Evolutionary conservation across 352 stramenopile genomes (phyloP), one percentile per base, ranked within the genome.

Genomic region (Thraustochytrium sp.): DNA sequence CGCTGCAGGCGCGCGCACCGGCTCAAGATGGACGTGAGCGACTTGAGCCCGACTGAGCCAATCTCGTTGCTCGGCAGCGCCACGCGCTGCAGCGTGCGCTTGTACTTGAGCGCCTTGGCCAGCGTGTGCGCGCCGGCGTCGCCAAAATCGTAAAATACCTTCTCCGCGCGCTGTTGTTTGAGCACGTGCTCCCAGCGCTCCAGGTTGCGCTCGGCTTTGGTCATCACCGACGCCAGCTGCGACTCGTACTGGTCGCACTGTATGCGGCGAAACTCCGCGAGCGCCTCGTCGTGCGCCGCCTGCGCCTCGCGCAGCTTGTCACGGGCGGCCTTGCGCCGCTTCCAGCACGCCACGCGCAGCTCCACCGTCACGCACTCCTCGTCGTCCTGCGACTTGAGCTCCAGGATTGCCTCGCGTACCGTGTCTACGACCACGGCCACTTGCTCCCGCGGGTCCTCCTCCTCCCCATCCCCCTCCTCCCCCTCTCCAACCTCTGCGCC

Each of bases 231-330:
- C 13, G 23, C 34, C 16, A 80, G 18, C 42, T 80, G 68, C 4
- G 68, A 80, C 23, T 80, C 68, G 53, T 80, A 80, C 37, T 46
- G 68, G 38, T 80, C 68, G 49, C 68, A 80, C 13, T 34, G 11
- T 9, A 80, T 29, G 13, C 68, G 13, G 13, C 68, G 48, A 26
- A 55, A 80, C 26, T 80, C 68, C n/a, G 18, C 23, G 26, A 80
- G 68, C 16, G 13, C 34, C 34, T 44, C 37, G 48, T 80, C 68
- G 34, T 80, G 68, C 18, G 76, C 68, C 26, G 42, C 68, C 21
- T 68, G 31, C 0, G 46, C 68, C 51, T 80, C 21, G 21, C 31
- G 18, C 5, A 80, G 49, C 13, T 80, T 53, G 23, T 31, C 4
- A 8, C 68, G 68, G 4, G 68, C 68, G 16, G 42, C 29, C 13